These are phyloP conservation scores for Citrus australasica DNA, from an alignment of 345 rosid species.

Conservation along the genomic window DNA sequence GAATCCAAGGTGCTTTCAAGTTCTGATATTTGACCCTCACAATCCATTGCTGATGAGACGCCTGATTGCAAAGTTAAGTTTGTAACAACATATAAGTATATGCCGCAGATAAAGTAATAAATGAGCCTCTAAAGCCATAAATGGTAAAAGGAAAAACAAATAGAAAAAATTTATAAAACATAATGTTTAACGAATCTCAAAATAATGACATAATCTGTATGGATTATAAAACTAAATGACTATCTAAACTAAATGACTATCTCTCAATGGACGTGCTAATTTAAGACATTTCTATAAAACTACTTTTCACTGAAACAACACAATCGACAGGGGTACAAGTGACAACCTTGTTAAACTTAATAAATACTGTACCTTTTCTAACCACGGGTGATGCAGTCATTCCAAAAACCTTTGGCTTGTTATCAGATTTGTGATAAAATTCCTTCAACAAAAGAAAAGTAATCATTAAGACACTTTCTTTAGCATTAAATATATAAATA, in stretches of 20 bases:
- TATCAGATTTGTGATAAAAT: conserved; percentile 51
- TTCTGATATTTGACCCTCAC: conserved; percentile 60
- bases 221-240: not conserved
- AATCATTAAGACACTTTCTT: not conserved
- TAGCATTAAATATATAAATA: not conserved
- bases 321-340: not conserved
- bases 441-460: conserved; percentile 46
- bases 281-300: not conserved
- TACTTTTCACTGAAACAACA: not conserved
- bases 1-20: conserved; percentile 81
- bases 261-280: not conserved
- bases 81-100: not conserved
- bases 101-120: not conserved
- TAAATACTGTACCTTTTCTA: conserved; percentile 54
- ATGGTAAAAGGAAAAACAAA: not conserved
- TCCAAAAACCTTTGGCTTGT: conserved; percentile 85
- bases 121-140: not conserved
- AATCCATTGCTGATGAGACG: conserved; percentile 40
- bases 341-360: not conserved
- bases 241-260: not conserved
- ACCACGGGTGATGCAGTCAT: conserved; percentile 65
- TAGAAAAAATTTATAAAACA: not conserved
- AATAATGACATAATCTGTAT: not conserved
- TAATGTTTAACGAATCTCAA: not conserved
- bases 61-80: conserved; percentile 31